Percentiles rank a stretch among this genome's conserved stretches.
Conservation (phyloP, 1,284 basidiomycete species). For the Irpex sp. region DNA sequence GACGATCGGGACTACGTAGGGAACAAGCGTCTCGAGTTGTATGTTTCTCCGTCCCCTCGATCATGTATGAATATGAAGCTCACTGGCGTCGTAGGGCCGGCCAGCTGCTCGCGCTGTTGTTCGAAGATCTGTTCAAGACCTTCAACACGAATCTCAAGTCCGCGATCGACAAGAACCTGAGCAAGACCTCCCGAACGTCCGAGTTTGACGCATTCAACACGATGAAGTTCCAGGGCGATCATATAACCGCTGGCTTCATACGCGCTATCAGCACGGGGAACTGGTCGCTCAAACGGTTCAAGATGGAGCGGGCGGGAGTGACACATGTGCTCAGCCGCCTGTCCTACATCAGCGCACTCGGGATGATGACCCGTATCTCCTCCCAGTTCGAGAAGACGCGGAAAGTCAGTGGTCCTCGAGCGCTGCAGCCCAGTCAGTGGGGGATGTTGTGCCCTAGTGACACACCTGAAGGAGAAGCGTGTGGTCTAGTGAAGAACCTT, state of each 20-base stretch:
- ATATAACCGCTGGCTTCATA: slow-evolving; percentile 94
- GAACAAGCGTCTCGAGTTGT: slow-evolving; percentile 98
- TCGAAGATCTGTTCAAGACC: slow-evolving; percentile 99
- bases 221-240: slow-evolving; percentile 91
- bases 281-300: slow-evolving; percentile 99
- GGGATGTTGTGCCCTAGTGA: slow-evolving; percentile 98
- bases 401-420: slow-evolving; percentile 97
- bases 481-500: slow-evolving; percentile 97
- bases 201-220: slow-evolving; percentile 97
- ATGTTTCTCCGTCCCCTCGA: slow-evolving; percentile 30
- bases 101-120: slow-evolving; percentile 91
- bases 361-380: slow-evolving; percentile 99
- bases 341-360: slow-evolving; percentile 95
- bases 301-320: slow-evolving; percentile 99
- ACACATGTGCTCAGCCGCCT: slow-evolving; percentile 96
- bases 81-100: slow-evolving; percentile 68
- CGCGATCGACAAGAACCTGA: slow-evolving; percentile 96
- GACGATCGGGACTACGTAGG: slow-evolving; percentile 99
- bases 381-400: slow-evolving; percentile 99
- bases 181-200: slow-evolving; percentile 92
- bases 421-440: slow-evolving; percentile 98
- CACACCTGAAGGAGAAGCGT: slow-evolving; percentile 99
- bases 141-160: slow-evolving; percentile 97
- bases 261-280: slow-evolving; percentile 99
- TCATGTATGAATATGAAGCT: not conserved